Base-by-base conservation (phyloP, 108 stramenopile genomes). In the Cyclotella distinguenda region DNA sequence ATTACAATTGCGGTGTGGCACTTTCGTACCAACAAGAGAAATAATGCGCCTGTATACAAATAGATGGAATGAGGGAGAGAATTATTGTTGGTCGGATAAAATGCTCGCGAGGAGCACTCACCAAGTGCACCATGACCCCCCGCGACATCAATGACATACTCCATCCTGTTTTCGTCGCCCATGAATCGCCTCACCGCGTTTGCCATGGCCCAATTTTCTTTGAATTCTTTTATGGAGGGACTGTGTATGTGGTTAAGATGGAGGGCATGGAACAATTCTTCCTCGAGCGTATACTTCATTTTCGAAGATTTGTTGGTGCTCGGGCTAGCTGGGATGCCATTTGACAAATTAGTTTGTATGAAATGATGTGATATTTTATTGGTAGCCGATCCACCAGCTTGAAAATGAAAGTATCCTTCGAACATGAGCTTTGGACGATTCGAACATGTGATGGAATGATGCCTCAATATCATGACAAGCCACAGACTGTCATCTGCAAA, bases 401-500 rank as follows among this genome's bases (percentile, higher is more conserved):
- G 40, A 77, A 86, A 91, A 59, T 91, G 90, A 73, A 85, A 91
- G 46, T 68, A 85, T 34, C 82, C 87, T 56, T 91, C 70, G 39
- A 91, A 81, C 32, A 57, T 42, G 1, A 80, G 23, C 8, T 61
- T 62, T 27, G 28, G 25, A 26, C 7, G 44, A 43, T n/a, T n/a
- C n/a, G n/a, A n/a, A n/a, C 1, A 3, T 39, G 2, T 36, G 51
- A 42, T 66, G n/a, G n/a, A 31, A 34, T 75, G 51, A 16, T 75
- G 63, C 15, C 68, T 58, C 35, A 91, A 61, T 3, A 91, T 52
- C 32, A 63, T 52, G 0, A 78, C 64, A 12, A 91, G 51, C 90
- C 90, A 91, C 0, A 86, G 26, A 6, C 82, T 84, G 80, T 91
- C 86, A 76, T 91, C 90, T 7, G 85, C 85, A 84, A 91, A 91